Evolutionary conservation across 345 rosid species (phyloP).

Genomic region (Syzygium grande): DNA sequence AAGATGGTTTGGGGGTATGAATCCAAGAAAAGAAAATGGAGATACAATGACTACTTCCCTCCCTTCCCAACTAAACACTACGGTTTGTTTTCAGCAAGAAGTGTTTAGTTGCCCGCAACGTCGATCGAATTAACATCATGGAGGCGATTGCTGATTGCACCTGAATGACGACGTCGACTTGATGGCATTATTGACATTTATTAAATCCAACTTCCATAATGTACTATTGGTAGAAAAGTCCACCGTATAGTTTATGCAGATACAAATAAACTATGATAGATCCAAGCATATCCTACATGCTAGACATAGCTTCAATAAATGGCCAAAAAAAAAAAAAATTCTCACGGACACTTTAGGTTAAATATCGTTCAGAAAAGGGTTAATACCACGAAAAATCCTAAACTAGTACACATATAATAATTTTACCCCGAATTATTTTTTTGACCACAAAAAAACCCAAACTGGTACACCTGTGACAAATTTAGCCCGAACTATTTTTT

Average conservation of each 20-base stretch:
- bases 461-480: too few species aligned
- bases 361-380: background rate
- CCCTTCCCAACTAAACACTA: background rate
- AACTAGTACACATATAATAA: too few species aligned
- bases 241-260: background rate
- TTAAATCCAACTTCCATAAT: background rate
- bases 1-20: background rate
- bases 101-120: background rate
- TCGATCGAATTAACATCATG: background rate
- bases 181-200: background rate
- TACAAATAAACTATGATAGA: background rate
- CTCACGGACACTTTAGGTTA: background rate
- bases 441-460: too few species aligned
- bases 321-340: background rate
- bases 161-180: too few species aligned
- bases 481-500: too few species aligned
- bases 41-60: background rate
- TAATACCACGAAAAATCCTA: too few species aligned
- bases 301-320: background rate
- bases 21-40: background rate
- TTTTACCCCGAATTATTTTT: too few species aligned
- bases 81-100: background rate
- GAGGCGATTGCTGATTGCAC: background rate
- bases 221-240: background rate
- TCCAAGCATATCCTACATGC: background rate